Base-by-base conservation (phyloP, 768 basidiomycete genomes). In the Basidioascus undulatus region DNA sequence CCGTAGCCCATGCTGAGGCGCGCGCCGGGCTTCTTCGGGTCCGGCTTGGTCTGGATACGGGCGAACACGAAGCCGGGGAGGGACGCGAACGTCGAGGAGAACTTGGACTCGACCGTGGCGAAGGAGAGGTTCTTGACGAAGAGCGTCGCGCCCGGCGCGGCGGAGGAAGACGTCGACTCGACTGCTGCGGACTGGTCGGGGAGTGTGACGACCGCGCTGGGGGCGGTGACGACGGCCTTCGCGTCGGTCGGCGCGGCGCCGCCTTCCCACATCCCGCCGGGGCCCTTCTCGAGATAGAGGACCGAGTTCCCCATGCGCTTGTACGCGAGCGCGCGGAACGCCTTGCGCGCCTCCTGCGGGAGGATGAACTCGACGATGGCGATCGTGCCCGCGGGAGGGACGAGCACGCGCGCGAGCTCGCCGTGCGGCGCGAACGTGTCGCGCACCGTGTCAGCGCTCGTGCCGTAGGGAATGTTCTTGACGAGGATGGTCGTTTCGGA, bases 41-140 rank as follows among this genome's bases (percentile, higher is more conserved):
- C 80, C 0, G 76, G 71, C 56, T 92, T 94, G 27, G 72, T 87
- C 56, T 94, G 83, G 10, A 40, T n/a, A 13, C 80, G 74, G 18
- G 84, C 80, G 53, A 87, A 94, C 1, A 69, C 63, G 57, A 83
- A 92, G 7, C 69, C 72, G 3, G 80, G 74, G 0, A 96, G 63
- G 44, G 72, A 65, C 25, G 70, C 65, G 54, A 89, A 80, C 26
- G 77, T 65, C 35, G 70, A 63, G 4, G 60, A 60, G 12, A 98
- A 65, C 19, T 72, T 67, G 43, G 76, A 75, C 25, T 72, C 62
- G 0, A 82, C 76, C 25, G 87, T 94, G n/a, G 70, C 64, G 61
- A 94, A 96, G n/a, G 82, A 66, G 32, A 98, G 62, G 51, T 94
- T 94, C 70, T 94, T 94, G 58, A 94, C 65, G 57, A 83, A 94